These are phyloP conservation scores for Fagopyrum homotropicum DNA, from an alignment of 148 eudicot genomes.

Conservation along the genomic window DNA sequence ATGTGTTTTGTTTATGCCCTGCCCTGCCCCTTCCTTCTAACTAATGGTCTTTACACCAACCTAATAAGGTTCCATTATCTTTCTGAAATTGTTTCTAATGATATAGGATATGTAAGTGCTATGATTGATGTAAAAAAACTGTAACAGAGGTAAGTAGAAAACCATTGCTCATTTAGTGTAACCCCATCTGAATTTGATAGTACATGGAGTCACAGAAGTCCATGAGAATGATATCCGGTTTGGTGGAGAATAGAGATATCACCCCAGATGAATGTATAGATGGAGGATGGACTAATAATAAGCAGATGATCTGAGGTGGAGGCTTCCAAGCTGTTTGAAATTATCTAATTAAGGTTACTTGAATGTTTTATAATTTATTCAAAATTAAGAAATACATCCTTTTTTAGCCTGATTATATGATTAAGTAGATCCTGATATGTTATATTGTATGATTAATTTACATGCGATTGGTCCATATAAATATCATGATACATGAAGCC, in stretches of 20 bases:
- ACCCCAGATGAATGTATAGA: neutral
- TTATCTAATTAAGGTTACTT: neutral
- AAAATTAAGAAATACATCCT: neutral
- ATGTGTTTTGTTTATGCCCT: neutral
- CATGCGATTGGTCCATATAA: too few relatives aligned
- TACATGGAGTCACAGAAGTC: neutral
- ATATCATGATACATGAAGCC: neutral
- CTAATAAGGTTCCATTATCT: neutral
- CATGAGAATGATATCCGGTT: conserved; percentile 1
- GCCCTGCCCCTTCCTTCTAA: neutral
- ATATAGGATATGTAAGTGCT: neutral
- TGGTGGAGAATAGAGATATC: neutral
- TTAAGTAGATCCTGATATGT: too few relatives aligned
- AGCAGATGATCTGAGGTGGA: conserved; percentile 2
- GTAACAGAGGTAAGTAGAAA: neutral
- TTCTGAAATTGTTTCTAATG: neutral
- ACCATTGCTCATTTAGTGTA: neutral
- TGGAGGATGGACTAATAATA: neutral
- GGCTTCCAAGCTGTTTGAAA: neutral
- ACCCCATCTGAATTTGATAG: neutral
- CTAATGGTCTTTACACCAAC: neutral
- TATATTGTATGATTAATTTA: too few relatives aligned
- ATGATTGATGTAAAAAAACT: neutral
- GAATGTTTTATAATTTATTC: neutral
- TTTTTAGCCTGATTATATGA: too few relatives aligned